Base-by-base conservation (phyloP, 768 basidiomycete species). In the Tricholoma furcatifolium region DNA sequence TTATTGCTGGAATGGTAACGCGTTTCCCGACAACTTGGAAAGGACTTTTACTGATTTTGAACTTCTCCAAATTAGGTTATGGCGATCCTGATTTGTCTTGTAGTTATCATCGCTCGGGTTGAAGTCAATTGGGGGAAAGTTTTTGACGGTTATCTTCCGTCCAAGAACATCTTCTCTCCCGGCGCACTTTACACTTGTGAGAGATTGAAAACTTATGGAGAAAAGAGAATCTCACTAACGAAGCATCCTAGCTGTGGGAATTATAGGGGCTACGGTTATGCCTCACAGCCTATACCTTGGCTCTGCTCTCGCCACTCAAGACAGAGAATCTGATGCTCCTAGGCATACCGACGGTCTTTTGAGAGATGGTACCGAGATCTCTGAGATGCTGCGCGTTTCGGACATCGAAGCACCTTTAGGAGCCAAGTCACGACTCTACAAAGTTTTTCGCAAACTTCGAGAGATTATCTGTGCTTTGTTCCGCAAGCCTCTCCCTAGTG, bases 271-370 rank as follows among this genome's bases (percentile, higher is more conserved):
- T 1, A 97, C 92, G 2, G 86, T 93, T 54, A 95, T 95, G 93
- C 93, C 93, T 0, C 93, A 95, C 67, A 87, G 87, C 54, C 75
- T 97, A n/a, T 93, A 89, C 74, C 76, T 97, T 12, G 94, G 93
- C 4, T 92, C 91, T 2, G 81, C 84, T 27, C 81, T 97, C 4
- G 87, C 92, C 2, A 93, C 91, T 0, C 89, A 93, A 64, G 86
- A 93, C 52, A 75, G 93, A 41, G 62, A 91, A 12, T 70, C 73
- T 1, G 68, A 68, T 36, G 65, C 67, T 8, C 58, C 71, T 15
- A 53, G 61, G 21, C 55, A 58, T 31, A 47, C n/a, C n/a, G n/a
- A 62, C 45, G 54, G 64, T 15, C 61, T 66, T 21, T 53, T 53
- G 50, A 56, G 60, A 30, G 30, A 47, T 40, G 34, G 49, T 44